A percentile compares a stretch with the other conserved stretches of the same genome.
phyloP scores from a whole-genome alignment of 495 filamentous ascomycete genomes.

The Aspergillus baeticus region DNA sequence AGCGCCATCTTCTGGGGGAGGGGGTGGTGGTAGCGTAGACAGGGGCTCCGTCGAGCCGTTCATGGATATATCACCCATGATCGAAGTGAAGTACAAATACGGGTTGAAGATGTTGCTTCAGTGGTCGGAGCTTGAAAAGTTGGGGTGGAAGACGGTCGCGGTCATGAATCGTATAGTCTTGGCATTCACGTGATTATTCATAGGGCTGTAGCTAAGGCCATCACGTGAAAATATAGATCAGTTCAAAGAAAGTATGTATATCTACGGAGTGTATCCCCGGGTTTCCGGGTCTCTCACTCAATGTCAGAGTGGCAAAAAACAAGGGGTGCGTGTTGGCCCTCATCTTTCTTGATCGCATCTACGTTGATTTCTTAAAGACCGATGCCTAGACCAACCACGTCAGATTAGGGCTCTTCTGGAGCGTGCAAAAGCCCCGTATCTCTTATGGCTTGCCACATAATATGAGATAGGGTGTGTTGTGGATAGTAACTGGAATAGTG shows the following conservation, averaged over 20 bases:
- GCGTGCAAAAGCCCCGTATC: no score
- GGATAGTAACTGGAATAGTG: no score
- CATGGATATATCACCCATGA: constrained; percentile 29
- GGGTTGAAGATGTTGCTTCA: not conserved
- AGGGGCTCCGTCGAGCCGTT: constrained; percentile 21
- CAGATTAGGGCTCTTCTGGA: no score
- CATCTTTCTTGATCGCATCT: no score
- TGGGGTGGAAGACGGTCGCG: constrained; percentile 2
- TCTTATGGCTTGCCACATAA: no score
- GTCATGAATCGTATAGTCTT: not conserved
- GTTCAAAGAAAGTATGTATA: not conserved
- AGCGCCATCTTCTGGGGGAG: constrained; percentile 33
- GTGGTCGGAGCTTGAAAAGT: not conserved
- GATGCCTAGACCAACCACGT: no score
- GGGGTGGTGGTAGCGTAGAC: constrained; percentile 32
- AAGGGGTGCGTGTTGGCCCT: no score
- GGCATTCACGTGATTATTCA: constrained; percentile 5
- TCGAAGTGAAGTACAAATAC: not conserved
- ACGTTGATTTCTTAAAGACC: no score
- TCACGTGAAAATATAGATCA: constrained; percentile 13
- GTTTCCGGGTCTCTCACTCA: no score
- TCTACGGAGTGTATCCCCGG: no score
- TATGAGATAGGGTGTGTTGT: no score
- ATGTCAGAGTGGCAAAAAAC: no score
- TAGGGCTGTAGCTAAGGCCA: constrained; percentile 10